Conservation (phyloP, 2,329 filamentous ascomycete species). For the Graphilbum fragrans region DNA sequence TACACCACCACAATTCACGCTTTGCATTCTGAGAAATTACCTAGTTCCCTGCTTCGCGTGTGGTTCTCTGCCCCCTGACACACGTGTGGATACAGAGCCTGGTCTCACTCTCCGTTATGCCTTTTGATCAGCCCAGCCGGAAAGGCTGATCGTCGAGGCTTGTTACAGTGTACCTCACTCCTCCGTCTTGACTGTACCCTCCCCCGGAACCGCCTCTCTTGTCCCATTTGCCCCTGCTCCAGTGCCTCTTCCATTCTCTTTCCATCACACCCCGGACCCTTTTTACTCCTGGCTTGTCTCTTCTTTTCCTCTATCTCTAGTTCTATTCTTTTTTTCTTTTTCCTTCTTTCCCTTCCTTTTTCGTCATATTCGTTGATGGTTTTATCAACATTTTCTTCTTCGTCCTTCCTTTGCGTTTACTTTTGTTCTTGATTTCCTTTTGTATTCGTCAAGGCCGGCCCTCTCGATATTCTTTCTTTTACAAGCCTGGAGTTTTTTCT, state of each 20-base stretch:
- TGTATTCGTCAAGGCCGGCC: constrained; percentile 12
- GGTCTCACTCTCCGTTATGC: constrained; percentile 15
- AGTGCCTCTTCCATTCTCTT: neutral
- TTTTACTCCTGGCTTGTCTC: neutral
- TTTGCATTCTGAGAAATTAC: too few species aligned
- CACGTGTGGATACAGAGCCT: too few species aligned
- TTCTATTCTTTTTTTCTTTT: constrained; percentile 4
- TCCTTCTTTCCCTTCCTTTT: neutral
- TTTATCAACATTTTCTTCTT: neutral
- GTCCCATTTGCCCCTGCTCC: neutral
- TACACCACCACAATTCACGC: too few species aligned
- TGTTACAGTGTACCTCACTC: constrained; percentile 4
- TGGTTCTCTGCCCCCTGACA: too few species aligned
- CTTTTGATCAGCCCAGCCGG: constrained; percentile 3
- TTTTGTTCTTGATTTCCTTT: constrained; percentile 2
- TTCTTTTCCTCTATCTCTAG: neutral
- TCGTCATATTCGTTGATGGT: neutral
- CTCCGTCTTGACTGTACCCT: too few species aligned
- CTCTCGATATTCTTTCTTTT: constrained; percentile 10
- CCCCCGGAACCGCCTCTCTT: constrained; percentile 1
- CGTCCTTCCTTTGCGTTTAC: constrained; percentile 6
- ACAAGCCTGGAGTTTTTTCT: too few species aligned
- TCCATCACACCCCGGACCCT: neutral
- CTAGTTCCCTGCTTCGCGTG: too few species aligned
- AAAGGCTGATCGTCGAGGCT: constrained; percentile 8